phyloP scores from a whole-genome alignment of 2,329 filamentous ascomycete species.

The Talaromyces verruculosus region DNA sequence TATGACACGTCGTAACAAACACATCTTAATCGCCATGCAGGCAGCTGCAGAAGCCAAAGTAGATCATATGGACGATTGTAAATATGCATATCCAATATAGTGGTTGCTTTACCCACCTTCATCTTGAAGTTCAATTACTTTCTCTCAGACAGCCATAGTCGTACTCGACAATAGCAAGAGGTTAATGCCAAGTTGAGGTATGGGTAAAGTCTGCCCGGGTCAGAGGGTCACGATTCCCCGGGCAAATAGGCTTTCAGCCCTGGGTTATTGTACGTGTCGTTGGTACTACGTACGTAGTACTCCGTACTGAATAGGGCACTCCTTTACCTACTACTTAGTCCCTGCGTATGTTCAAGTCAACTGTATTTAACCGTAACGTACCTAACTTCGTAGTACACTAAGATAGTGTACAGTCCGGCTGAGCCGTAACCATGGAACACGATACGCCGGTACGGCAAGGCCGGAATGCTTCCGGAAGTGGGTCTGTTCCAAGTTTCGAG shows the following conservation, averaged over 20 bases:
- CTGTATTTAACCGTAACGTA: constrained; percentile 1
- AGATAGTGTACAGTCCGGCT: neutral
- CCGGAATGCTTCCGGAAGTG: constrained; percentile 16
- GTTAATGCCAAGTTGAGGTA: neutral
- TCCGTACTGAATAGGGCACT: neutral
- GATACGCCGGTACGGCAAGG: constrained; percentile 13
- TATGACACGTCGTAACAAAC: neutral
- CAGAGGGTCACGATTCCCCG: neutral
- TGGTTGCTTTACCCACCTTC: neutral
- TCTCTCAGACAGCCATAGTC: neutral
- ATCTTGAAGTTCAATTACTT: neutral
- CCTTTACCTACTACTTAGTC: neutral
- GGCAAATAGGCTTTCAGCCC: constrained; percentile 8
- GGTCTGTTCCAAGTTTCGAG: constrained; percentile 10
- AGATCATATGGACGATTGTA: neutral
- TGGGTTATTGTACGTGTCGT: neutral
- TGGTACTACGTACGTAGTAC: neutral
- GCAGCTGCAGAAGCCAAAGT: constrained; percentile 1
- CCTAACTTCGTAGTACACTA: neutral
- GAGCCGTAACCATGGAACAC: constrained; percentile 15
- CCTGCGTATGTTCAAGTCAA: neutral
- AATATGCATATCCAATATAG: neutral
- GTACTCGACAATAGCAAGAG: neutral
- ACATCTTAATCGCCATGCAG: neutral
- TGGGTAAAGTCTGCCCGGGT: neutral